Evolutionary conservation across 306 rosid species (phyloP), one percentile per base, ranked within the genome.

Genomic region (Styphnolobium japonicum): DNA sequence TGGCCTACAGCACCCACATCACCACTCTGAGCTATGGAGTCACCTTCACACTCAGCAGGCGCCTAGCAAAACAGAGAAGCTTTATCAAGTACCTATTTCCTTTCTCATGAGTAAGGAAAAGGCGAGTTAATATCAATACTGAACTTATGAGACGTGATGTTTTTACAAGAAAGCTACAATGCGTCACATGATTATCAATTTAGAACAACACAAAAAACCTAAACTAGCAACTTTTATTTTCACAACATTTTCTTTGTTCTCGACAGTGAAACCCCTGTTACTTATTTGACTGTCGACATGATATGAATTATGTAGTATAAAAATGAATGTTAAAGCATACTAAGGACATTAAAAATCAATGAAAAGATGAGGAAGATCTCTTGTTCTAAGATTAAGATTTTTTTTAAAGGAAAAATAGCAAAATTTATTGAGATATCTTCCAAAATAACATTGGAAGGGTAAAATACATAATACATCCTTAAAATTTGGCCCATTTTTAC

Each of bases 1-100:
- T 96, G 91, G 53, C 98, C 98, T 49, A 91, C 96, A 70, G 94
- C 92, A 8, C 98, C 98, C 84, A 95, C 68, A 82, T 95, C 98
- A 10, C 98, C 98, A 67, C 94, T 89, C 86, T 90, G 86, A 82
- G 92, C 97, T 78, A 95, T 92, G 40, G 98, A 91, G 78, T 88
- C 94, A 82, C 94, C 97, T 91, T 92, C 97, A 85, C 98, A 91
- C 82, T 95, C 98, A 81, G 92, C 78, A 61, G 92, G 98, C 12
- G 92, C 97, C 98, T 92, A 87, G 82, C 76, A 40, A 49, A 83
- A 69, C 22, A 52, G 40, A 61, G 70, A 78, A 78, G 21, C 73
- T 55, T 75, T 10, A 63, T 77, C 21, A 89, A 57, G 64, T 48
- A 48, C 29, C 10, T 58, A 22, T 76, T 82, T 56, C 39, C 70